phyloP scores from a whole-genome alignment of 192 early-diverging fungal species.

The Geranomyces variabilis region DNA sequence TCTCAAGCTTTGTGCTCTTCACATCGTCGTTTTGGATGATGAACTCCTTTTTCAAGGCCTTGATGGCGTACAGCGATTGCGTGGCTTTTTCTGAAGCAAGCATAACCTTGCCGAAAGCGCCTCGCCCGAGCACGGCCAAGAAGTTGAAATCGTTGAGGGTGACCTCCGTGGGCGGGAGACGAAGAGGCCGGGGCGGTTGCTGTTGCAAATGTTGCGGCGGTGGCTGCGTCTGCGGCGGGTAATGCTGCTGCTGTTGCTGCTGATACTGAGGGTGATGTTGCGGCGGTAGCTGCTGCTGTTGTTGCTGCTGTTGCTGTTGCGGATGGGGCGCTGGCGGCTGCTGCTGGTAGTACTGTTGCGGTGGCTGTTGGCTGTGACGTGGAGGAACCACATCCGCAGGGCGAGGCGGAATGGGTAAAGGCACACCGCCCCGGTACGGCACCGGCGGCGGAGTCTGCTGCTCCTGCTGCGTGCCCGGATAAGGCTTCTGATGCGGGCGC shows the following conservation, averaged over 20 bases:
- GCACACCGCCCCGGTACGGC: conserved; percentile 16
- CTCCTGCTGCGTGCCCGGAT: conserved; percentile 8
- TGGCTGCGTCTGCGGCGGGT: neutral
- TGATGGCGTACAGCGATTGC: conserved; percentile 88
- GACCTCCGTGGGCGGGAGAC: conserved; percentile 36
- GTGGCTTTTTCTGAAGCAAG: conserved; percentile 85
- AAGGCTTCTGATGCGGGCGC: neutral
- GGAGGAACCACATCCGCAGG: conserved; percentile 1
- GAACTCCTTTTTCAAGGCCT: conserved; percentile 94
- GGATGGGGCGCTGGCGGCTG: neutral
- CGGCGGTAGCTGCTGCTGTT: neutral
- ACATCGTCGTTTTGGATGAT: conserved; percentile 98
- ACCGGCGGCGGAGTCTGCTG: neutral
- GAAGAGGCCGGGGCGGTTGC: neutral
- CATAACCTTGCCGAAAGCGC: conserved; percentile 99
- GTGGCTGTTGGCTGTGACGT: neutral
- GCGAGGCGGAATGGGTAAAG: conserved; percentile 25
- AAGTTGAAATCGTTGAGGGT: conserved; percentile 57
- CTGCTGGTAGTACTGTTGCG: conserved; percentile 39
- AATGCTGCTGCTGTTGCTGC: conserved; percentile 10
- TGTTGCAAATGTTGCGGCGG: neutral
- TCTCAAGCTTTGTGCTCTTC: conserved; percentile 70
- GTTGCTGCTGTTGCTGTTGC: conserved; percentile 41
- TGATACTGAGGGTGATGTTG: neutral
- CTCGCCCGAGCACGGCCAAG: conserved; percentile 89